These are phyloP conservation scores for Nitzschia putrida DNA, from an alignment of 108 stramenopile species.

Conservation along the genomic window DNA sequence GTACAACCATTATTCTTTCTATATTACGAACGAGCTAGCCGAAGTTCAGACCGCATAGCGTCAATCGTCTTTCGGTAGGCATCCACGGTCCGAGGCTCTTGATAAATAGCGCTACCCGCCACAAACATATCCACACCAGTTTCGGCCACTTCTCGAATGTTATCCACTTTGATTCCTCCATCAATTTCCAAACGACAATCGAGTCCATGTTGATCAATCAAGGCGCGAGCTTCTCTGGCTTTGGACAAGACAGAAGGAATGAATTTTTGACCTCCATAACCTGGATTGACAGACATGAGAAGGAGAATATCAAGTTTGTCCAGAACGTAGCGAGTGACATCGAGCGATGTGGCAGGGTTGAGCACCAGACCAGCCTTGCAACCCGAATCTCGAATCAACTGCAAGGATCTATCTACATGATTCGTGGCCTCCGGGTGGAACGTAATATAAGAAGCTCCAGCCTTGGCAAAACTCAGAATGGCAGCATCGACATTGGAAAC, in stretches of 20 bases:
- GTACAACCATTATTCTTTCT: too few relatives aligned
- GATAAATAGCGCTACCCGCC: slow-evolving; percentile 95
- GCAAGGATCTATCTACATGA: slow-evolving; percentile 95
- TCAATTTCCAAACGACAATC: slow-evolving; percentile 98
- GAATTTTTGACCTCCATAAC: slow-evolving; percentile 97
- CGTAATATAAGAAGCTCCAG: slow-evolving; percentile 97
- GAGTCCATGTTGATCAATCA: slow-evolving; percentile 93
- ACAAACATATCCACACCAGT: slow-evolving; percentile 99
- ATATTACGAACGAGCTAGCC: neutral
- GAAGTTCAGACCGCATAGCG: slow-evolving; percentile 90
- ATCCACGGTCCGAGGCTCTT: slow-evolving; percentile 93
- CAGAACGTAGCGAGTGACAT: slow-evolving; percentile 85
- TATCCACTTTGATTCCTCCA: slow-evolving; percentile 91
- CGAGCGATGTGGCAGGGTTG: slow-evolving; percentile 94
- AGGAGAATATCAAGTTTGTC: slow-evolving; percentile 99
- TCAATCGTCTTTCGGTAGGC: slow-evolving; percentile 96
- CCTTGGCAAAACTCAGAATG: slow-evolving; percentile 92
- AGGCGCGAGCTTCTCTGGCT: slow-evolving; percentile 91
- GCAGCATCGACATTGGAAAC: slow-evolving; percentile 93
- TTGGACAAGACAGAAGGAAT: slow-evolving; percentile 91
- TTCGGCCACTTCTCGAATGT: slow-evolving; percentile 95
- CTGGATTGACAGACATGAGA: slow-evolving; percentile 98
- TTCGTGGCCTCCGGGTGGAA: slow-evolving; percentile 98
- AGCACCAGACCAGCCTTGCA: slow-evolving; percentile 99
- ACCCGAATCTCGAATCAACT: slow-evolving; percentile 91